Evolutionary conservation across 2,329 filamentous ascomycete genomes (phyloP).

Genomic region (Hirsutella thompsonii): DNA sequence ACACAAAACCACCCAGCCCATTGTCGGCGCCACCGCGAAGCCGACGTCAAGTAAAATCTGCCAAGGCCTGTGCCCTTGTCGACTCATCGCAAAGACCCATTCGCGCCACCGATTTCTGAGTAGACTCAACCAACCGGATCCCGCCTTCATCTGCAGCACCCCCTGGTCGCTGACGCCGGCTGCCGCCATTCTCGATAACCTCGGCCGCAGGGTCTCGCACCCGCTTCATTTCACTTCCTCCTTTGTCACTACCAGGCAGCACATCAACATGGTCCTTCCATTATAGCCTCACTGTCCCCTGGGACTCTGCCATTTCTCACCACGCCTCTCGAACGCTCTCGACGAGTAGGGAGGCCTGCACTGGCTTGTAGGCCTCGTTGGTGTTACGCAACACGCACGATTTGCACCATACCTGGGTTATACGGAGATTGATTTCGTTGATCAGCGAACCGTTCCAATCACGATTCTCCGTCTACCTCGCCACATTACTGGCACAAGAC

Average conservation of each 20-base stretch:
- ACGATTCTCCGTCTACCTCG: no score
- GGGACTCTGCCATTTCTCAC: constrained; percentile 15
- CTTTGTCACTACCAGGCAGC: constrained; percentile 9
- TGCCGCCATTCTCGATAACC: background rate
- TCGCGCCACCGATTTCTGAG: background rate
- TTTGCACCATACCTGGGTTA: background rate
- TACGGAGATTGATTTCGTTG: background rate
- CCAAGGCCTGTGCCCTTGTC: background rate
- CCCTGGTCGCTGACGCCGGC: background rate
- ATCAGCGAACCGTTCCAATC: no score
- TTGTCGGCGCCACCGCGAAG: background rate
- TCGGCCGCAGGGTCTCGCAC: background rate
- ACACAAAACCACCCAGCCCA: background rate
- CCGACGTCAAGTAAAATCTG: background rate
- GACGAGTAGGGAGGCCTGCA: constrained; percentile 9
- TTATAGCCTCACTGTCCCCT: constrained; percentile 26
- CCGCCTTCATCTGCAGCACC: background rate
- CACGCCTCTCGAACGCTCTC: constrained; percentile 5
- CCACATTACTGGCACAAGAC: no score
- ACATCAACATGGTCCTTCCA: constrained; percentile 18
- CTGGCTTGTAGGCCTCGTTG: constrained; percentile 12
- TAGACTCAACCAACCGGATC: background rate
- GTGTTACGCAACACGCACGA: constrained; percentile 7
- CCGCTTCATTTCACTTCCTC: background rate
- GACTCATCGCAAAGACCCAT: background rate